Evolutionary conservation across 176 grass and related monocot species (phyloP).

Genomic region (Neostapfia colusana): DNA sequence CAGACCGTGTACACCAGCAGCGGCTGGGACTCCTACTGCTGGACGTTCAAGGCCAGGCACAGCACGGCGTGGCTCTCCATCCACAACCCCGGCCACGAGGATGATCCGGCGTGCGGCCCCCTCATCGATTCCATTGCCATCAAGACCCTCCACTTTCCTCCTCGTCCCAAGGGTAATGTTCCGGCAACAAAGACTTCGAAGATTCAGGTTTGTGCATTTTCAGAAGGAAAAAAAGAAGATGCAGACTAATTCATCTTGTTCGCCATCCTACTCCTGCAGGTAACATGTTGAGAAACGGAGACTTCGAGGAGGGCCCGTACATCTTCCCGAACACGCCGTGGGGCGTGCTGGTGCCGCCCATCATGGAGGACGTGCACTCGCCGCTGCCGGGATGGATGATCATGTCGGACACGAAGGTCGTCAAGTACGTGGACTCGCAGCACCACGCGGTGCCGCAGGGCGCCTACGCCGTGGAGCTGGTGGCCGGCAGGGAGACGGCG

Average conservation of each 20-base stretch:
- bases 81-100: constrained; percentile 60
- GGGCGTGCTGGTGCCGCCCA: constrained; percentile 58
- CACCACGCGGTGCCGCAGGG: constrained; percentile 53
- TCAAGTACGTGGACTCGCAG: constrained; percentile 64
- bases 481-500: constrained; percentile 43
- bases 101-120: constrained; percentile 55
- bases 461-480: constrained; percentile 49
- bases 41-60: constrained; percentile 40
- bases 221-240: too few species aligned
- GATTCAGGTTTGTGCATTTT: too few species aligned
- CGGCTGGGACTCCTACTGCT: constrained; percentile 47
- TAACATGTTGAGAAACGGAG: constrained; percentile 50
- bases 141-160: constrained; percentile 30
- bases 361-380: constrained; percentile 48
- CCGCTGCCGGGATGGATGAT: constrained; percentile 54
- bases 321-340: constrained; percentile 39
- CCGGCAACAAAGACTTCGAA: too few species aligned
- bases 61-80: constrained; percentile 33
- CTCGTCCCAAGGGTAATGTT: constrained; percentile 1
- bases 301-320: constrained; percentile 60
- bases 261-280: neutral
- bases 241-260: too few species aligned
- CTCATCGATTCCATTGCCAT: constrained; percentile 51
- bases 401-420: constrained; percentile 52
- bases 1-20: too few species aligned